A percentile compares a stretch with the other conserved stretches of the same genome.
Conservation (phyloP, 257 asterid species). For the Plectranthus barbatus region DNA sequence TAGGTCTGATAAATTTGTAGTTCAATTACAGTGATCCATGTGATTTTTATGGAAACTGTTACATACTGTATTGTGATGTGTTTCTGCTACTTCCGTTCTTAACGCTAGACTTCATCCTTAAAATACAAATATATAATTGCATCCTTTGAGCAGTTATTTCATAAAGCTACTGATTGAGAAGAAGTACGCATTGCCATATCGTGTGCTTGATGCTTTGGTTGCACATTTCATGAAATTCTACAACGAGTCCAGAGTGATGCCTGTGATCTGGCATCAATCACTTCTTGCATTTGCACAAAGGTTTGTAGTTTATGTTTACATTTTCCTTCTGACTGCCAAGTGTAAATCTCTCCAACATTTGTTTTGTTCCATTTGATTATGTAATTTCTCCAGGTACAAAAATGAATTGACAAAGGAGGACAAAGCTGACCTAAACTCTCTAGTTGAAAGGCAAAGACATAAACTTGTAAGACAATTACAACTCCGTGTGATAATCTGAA, state of each 20-base stretch:
- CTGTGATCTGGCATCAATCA: constrained; percentile 97
- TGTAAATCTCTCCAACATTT: neutral
- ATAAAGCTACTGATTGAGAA: constrained; percentile 75
- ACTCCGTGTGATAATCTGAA: neutral
- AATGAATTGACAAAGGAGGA: constrained; percentile 80
- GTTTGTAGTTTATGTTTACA: constrained; percentile 26
- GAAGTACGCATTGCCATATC: constrained; percentile 96
- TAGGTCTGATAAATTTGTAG: too few relatives aligned
- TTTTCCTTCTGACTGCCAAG: neutral
- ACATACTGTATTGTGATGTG: neutral
- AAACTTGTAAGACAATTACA: constrained; percentile 48
- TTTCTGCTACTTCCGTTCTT: too few relatives aligned
- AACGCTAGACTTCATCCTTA: neutral
- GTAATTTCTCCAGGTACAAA: constrained; percentile 74
- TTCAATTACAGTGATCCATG: neutral
- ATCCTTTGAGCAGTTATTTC: constrained; percentile 63
- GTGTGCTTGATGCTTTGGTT: constrained; percentile 89
- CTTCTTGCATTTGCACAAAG: constrained; percentile 94
- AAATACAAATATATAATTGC: neutral
- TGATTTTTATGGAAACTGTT: neutral
- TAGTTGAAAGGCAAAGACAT: constrained; percentile 73
- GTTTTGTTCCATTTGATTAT: neutral
- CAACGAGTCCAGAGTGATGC: constrained; percentile 78
- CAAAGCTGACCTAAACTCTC: constrained; percentile 48
- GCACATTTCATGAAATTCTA: constrained; percentile 78